These are phyloP conservation scores for Mayamaea pseudoterrestris DNA, from an alignment of 108 stramenopile genomes.

Conservation along the genomic window DNA sequence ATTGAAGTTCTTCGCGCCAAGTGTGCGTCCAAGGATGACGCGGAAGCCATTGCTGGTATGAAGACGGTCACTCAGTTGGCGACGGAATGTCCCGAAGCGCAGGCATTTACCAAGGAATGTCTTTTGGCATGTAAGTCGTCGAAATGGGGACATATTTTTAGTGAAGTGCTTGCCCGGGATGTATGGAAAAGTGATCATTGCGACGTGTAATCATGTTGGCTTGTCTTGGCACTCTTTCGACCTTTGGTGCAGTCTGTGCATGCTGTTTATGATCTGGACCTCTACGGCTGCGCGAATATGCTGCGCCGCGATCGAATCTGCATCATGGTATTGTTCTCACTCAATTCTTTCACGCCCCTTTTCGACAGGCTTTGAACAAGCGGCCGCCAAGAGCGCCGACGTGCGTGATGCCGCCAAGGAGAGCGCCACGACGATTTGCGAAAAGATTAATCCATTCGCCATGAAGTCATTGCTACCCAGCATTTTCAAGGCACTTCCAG, in stretches of 20 bases:
- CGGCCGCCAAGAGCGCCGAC: slow-evolving; percentile 42
- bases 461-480: slow-evolving; percentile 78
- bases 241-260: no score
- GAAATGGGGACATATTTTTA: background rate
- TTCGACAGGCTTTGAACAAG: slow-evolving; percentile 49
- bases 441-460: slow-evolving; percentile 75
- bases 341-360: background rate
- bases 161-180: no score
- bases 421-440: slow-evolving; percentile 66
- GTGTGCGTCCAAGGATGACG: slow-evolving; percentile 64
- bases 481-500: slow-evolving; percentile 67
- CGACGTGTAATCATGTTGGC: no score
- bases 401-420: slow-evolving; percentile 49
- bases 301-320: no score
- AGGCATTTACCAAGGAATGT: slow-evolving; percentile 63
- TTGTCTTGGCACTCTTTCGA: no score
- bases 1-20: slow-evolving; percentile 49
- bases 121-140: slow-evolving; percentile 47
- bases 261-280: background rate
- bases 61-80: slow-evolving; percentile 65
- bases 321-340: no score
- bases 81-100: slow-evolving; percentile 54
- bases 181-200: no score
- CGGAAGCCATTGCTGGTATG: slow-evolving; percentile 65
- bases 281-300: background rate